A percentile compares a stretch with the other conserved stretches of the same genome.
Evolutionary conservation across 305 asterid species (phyloP).

Genomic region (Solanum hybrid): DNA sequence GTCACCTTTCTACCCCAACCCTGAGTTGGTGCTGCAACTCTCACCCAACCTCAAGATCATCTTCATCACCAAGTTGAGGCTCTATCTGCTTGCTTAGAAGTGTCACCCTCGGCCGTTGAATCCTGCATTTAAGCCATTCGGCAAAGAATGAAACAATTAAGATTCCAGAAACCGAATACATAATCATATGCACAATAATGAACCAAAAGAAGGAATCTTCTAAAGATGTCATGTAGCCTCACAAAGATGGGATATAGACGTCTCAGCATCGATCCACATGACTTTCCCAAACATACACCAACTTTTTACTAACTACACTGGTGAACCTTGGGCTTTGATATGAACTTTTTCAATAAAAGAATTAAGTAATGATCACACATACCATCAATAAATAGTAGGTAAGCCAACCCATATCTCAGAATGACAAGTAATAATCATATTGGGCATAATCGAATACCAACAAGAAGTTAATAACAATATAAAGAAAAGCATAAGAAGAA

Average conservation of each 20-base stretch:
- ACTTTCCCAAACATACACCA: not conserved
- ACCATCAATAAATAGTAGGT: not conserved
- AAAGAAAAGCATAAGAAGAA: not conserved
- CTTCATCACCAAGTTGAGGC: not conserved
- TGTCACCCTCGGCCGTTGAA: not conserved
- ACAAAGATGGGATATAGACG: not conserved
- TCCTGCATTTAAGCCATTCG: not conserved
- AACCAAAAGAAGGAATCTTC: not conserved
- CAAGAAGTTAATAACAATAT: not conserved
- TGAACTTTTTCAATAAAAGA: no score
- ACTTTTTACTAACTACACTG: not conserved
- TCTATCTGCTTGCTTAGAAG: not conserved
- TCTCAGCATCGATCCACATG: not conserved
- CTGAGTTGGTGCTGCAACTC: not conserved
- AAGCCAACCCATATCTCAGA: not conserved
- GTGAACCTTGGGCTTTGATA: not conserved
- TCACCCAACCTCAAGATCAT: not conserved
- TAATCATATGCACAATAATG: not conserved
- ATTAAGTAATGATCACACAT: not conserved
- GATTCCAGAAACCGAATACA: not conserved
- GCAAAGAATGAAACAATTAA: not conserved
- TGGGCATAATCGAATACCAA: not conserved
- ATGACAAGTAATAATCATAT: not conserved
- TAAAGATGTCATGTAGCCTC: not conserved
- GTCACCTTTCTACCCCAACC: not conserved